Evolutionary conservation across 176 grass and related monocot species (phyloP), one percentile per base, ranked within the genome.

Genomic region (Poa annua): DNA sequence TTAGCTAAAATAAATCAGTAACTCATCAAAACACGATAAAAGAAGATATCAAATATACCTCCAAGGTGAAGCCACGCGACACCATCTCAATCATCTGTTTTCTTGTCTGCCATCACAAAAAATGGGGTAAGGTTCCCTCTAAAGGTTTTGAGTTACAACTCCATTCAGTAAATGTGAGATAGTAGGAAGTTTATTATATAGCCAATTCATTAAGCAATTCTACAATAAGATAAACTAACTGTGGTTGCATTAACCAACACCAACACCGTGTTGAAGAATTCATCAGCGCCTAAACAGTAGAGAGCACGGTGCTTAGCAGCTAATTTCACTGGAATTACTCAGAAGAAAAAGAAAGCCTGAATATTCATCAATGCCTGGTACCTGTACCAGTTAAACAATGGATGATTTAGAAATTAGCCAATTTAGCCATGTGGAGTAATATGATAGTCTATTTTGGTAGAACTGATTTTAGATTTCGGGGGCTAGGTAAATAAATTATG

Each of bases 81-180:
- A 95, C 92, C 88, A 93, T 91, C 82, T 95, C 96, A 83, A 93
- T 91, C 85, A 98, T 98, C 81, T 72, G 84, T 54, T 80, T 91
- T 77, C 96, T 85, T 36, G 84, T 86, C 92, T 98, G 87, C 14
- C 51, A 88, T 69, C 67, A 84, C 4, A 32, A 61, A 75, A 53
- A 45, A 73, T 32, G 54, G 71, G n/a, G n/a, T 48, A 53, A 84
- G 66, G 54, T 77, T 70, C 11, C 25, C 52, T 54, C 75, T 45
- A 33, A 15, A 55, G 55, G 34, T 8, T 71, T 1, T 71, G 56
- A 78, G 21, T 26, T 54, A 44, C 34, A 68, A 75, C 25, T 19
- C 32, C 61, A 42, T 72, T 80, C 26, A 66, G 10, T 80, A 71
- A 74, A 88, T 33, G 38, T 68, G 2, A 66, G 79, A n/a, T n/a